phyloP scores from a whole-genome alignment of 768 basidiomycete genomes.

The Cystobasidium onofrii region DNA sequence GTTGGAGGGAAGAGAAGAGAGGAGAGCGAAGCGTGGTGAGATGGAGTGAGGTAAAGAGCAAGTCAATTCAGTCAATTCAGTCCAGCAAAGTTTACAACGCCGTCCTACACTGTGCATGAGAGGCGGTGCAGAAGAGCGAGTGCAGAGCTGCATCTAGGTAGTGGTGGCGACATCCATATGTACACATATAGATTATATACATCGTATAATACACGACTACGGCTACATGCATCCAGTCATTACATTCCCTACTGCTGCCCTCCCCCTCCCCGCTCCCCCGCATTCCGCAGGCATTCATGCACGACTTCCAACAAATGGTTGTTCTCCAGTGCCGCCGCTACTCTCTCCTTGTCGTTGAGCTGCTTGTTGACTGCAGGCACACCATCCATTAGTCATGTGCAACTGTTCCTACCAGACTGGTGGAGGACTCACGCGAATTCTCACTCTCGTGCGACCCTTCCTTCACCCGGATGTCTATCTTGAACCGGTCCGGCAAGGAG shows the following conservation, averaged over 20 bases:
- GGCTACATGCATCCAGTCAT: background rate
- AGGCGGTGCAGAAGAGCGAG: too few relatives aligned
- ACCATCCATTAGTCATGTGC: background rate
- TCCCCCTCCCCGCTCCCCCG: conserved; percentile 47
- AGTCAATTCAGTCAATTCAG: too few relatives aligned
- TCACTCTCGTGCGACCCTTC: conserved; percentile 96
- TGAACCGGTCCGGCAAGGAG: conserved; percentile 82
- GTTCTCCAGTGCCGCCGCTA: conserved; percentile 90
- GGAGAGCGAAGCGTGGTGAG: background rate
- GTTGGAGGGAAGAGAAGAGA: background rate
- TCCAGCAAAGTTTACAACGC: too few relatives aligned
- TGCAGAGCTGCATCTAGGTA: background rate
- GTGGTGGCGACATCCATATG: background rate
- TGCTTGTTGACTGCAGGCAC: conserved; percentile 78
- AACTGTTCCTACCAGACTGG: background rate
- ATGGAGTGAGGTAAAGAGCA: background rate
- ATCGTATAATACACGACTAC: background rate
- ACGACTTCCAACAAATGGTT: conserved; percentile 73
- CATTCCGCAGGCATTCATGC: conserved; percentile 62
- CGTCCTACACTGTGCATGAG: too few relatives aligned
- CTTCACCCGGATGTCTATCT: conserved; percentile 85
- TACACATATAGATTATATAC: background rate
- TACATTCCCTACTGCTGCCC: background rate
- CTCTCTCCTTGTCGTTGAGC: conserved; percentile 95
- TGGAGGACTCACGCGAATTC: conserved; percentile 58